These are phyloP conservation scores for Lachancea kluyveri DNA, from an alignment of 805 yeast species.

Conservation along the genomic window DNA sequence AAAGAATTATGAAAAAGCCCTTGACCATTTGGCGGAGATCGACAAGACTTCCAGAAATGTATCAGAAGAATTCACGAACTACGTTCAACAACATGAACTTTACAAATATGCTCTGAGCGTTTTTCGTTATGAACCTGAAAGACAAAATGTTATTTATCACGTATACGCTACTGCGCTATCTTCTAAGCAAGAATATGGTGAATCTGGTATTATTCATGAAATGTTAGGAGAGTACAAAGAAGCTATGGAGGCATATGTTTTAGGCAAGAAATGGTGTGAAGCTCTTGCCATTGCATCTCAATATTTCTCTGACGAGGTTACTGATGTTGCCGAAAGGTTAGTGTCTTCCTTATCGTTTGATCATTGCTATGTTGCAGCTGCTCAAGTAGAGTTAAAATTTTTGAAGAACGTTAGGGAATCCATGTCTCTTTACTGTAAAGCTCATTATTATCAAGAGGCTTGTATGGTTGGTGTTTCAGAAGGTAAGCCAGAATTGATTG, in stretches of 20 bases:
- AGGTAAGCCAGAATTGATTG: constrained; percentile 40
- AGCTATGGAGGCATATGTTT: constrained; percentile 65
- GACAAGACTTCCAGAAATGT: constrained; percentile 30
- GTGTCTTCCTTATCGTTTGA: constrained; percentile 56
- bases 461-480: constrained; percentile 53
- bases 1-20: constrained; percentile 61
- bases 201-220: constrained; percentile 78
- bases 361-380: constrained; percentile 75
- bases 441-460: constrained; percentile 70
- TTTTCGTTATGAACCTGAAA: constrained; percentile 49
- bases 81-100: constrained; percentile 61
- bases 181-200: constrained; percentile 51
- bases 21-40: constrained; percentile 53
- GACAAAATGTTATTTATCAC: constrained; percentile 48
- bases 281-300: constrained; percentile 58
- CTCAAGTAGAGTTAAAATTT: constrained; percentile 61
- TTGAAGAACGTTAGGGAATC: constrained; percentile 58
- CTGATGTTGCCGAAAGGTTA: constrained; percentile 51
- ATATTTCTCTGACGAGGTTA: constrained; percentile 34
- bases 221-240: constrained; percentile 45
- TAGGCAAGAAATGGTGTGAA: constrained; percentile 78
- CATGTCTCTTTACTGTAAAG: constrained; percentile 63
- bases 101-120: constrained; percentile 63
- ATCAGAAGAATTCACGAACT: constrained; percentile 57
- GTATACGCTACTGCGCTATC: constrained; percentile 59